phyloP scores from a whole-genome alignment of 768 basidiomycete species.

The Lentinula lateritia region DNA sequence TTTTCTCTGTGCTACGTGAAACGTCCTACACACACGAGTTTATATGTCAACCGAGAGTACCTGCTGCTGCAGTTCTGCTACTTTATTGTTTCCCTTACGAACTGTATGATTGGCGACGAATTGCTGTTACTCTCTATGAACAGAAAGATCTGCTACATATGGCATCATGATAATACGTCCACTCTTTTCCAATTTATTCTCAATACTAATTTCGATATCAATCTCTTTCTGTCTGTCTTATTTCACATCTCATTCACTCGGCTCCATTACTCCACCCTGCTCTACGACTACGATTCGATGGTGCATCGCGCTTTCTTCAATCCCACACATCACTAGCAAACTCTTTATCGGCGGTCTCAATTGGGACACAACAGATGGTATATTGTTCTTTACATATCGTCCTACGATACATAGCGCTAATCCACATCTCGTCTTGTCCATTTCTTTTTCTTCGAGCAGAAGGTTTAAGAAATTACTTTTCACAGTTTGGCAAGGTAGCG shows the following conservation, averaged over 20 bases:
- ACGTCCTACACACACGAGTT: background rate
- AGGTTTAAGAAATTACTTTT: conserved; percentile 66
- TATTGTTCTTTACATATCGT: conserved; percentile 26
- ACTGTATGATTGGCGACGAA: background rate
- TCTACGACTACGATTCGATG: conserved; percentile 15
- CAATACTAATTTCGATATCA: conserved; percentile 26
- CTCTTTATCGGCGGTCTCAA: conserved; percentile 89
- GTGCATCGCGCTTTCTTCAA: conserved; percentile 1
- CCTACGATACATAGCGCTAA: conserved; percentile 26
- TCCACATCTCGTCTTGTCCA: conserved; percentile 19
- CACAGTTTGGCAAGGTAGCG: conserved; percentile 69
- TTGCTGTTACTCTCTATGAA: conserved; percentile 16
- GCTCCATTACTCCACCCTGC: conserved; percentile 13
- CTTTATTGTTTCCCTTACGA: background rate
- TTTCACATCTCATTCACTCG: conserved; percentile 27
- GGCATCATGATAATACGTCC: background rate
- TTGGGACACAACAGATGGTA: conserved; percentile 92
- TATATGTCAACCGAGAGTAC: background rate
- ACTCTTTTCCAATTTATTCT: conserved; percentile 20
- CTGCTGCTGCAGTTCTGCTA: background rate
- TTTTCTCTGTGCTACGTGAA: conserved; percentile 7
- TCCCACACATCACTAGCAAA: conserved; percentile 51
- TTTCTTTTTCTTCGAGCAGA: conserved; percentile 33
- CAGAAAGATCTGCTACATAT: background rate
- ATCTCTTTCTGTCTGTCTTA: conserved; percentile 16